Evolutionary conservation across 352 stramenopile species (phyloP).

Genomic region (Phytophthora colocasiae): DNA sequence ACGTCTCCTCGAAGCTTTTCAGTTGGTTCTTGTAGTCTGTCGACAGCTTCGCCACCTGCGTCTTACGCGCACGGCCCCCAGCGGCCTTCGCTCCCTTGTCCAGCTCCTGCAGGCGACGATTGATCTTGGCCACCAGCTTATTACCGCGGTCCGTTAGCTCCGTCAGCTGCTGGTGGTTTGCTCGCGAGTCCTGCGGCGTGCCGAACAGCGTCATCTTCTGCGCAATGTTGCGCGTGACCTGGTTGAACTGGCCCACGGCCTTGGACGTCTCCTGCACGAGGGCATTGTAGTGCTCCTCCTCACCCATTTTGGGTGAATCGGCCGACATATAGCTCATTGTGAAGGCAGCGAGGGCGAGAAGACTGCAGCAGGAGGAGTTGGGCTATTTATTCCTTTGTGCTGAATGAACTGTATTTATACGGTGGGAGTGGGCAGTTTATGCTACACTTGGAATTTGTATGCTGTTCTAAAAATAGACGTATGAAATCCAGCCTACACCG

Average conservation of each 20-base stretch:
- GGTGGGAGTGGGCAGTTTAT: conserved; percentile 13
- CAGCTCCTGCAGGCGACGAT: conserved; percentile 60
- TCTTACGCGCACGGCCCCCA: conserved; percentile 50
- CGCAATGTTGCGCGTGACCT: conserved; percentile 60
- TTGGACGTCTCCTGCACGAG: conserved; percentile 68
- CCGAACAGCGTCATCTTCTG: conserved; percentile 75
- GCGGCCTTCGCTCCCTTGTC: conserved; percentile 40
- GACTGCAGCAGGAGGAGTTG: not conserved
- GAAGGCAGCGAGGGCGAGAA: not conserved
- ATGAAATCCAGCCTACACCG: conserved; percentile 21
- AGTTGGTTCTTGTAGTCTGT: conserved; percentile 72
- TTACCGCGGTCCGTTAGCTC: conserved; percentile 68
- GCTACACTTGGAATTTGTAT: conserved; percentile 13
- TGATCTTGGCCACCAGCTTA: conserved; percentile 66
- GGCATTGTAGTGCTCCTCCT: conserved; percentile 58
- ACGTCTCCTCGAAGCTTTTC: conserved; percentile 66
- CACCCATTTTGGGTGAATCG: conserved; percentile 56
- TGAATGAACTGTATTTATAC: conserved; percentile 14
- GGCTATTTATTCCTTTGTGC: conserved; percentile 25
- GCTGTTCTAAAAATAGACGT: not conserved
- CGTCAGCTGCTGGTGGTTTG: conserved; percentile 70
- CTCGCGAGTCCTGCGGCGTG: conserved; percentile 59
- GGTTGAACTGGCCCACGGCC: conserved; percentile 66
- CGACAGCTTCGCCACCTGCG: conserved; percentile 63
- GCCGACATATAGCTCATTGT: conserved; percentile 57